Evolutionary conservation across 2,329 filamentous ascomycete species (phyloP).

Genomic region (Trichoderma brevicompactum): DNA sequence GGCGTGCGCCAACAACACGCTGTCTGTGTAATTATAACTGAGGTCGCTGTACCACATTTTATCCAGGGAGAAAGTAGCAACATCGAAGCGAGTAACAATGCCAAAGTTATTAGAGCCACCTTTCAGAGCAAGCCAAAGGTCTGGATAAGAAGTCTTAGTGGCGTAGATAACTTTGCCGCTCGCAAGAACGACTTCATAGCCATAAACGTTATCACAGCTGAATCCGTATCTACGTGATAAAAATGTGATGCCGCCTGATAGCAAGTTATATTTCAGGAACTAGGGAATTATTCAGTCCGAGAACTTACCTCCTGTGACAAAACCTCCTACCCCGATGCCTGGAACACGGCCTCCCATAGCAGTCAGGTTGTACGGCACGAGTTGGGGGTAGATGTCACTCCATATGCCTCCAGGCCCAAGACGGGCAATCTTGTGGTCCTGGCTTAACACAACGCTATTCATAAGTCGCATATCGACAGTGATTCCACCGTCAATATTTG

Average conservation of each 20-base stretch:
- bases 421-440: constrained; percentile 39
- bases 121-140: constrained; percentile 51
- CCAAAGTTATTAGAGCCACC: constrained; percentile 53
- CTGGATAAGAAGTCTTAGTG: constrained; percentile 39
- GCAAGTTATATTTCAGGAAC: not conserved
- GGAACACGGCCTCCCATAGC: constrained; percentile 48
- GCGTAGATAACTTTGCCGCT: constrained; percentile 46
- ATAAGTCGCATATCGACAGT: constrained; percentile 45
- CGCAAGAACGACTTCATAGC: constrained; percentile 45
- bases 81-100: constrained; percentile 37
- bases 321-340: constrained; percentile 43
- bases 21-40: constrained; percentile 30
- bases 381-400: constrained; percentile 44
- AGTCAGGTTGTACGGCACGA: constrained; percentile 40
- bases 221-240: constrained; percentile 47
- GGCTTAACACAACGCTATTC: constrained; percentile 40
- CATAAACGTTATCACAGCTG: constrained; percentile 45
- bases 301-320: constrained; percentile 40
- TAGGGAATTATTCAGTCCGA: not conserved
- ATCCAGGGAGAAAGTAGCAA: constrained; percentile 31
- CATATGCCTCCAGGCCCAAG: constrained; percentile 48
- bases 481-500: constrained; percentile 44
- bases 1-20: constrained; percentile 21
- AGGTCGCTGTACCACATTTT: constrained; percentile 35
- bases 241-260: constrained; percentile 32